Evolutionary conservation across 257 asterid species (phyloP).

Genomic region (Ophiorrhiza pumila): DNA sequence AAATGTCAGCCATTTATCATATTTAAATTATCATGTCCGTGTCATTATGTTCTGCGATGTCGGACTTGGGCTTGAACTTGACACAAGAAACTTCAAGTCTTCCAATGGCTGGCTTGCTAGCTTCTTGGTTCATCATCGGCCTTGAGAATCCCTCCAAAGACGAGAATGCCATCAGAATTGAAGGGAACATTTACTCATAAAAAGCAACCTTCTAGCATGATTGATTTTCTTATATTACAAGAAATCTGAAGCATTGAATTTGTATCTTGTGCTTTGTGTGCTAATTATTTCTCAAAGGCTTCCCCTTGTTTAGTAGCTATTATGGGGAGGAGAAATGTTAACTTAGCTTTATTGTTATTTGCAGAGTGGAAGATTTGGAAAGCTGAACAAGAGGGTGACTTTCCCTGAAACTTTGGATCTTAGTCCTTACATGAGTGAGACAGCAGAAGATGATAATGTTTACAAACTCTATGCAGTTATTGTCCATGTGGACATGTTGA

Average conservation of each 20-base stretch:
- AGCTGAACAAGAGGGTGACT: conserved; percentile 87
- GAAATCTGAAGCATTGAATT: not conserved
- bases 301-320: not conserved
- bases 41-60: not conserved
- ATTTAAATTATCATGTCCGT: not conserved
- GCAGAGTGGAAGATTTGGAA: conserved; percentile 98
- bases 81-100: not conserved
- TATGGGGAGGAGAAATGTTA: not conserved
- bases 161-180: too few species aligned
- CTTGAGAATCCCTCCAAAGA: not conserved
- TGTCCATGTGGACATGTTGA: conserved; percentile 95
- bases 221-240: not conserved
- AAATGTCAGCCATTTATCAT: not conserved
- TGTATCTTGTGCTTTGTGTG: not conserved
- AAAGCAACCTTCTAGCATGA: not conserved
- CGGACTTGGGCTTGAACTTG: not conserved
- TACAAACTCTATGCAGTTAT: conserved; percentile 95
- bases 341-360: not conserved
- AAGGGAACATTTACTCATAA: not conserved
- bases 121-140: not conserved
- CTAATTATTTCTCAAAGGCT: not conserved
- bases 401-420: conserved; percentile 87
- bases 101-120: not conserved
- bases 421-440: conserved; percentile 68
- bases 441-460: conserved; percentile 55